Evolutionary conservation across 2,329 filamentous ascomycete species (phyloP).

Genomic region (Mycosphaerella sp.): DNA sequence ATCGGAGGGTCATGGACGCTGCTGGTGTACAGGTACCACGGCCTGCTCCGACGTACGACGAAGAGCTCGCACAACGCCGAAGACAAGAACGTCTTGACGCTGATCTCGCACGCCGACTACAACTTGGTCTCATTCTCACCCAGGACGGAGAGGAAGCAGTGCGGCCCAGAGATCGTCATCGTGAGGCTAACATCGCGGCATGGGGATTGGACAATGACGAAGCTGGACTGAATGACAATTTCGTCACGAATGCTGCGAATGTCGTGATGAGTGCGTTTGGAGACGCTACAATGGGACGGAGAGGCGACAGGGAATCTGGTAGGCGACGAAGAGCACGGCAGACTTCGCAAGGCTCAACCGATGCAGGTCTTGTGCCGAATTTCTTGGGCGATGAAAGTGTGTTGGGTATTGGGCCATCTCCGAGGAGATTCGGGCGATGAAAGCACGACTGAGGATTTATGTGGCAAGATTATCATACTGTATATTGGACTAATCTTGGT

Average conservation of each 20-base stretch:
- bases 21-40: constrained; percentile 12
- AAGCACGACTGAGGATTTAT: not conserved
- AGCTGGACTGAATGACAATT: constrained; percentile 55
- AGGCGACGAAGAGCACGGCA: constrained; percentile 23
- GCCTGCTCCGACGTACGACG: constrained; percentile 29
- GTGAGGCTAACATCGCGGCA: constrained; percentile 31
- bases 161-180: constrained; percentile 25
- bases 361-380: constrained; percentile 29
- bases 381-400: constrained; percentile 35
- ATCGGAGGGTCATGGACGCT: constrained; percentile 28
- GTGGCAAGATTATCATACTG: too few relatives aligned
- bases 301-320: constrained; percentile 30
- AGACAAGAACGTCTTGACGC: constrained; percentile 45
- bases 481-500: too few relatives aligned
- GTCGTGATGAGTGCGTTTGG: constrained; percentile 32
- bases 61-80: constrained; percentile 37
- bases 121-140: constrained; percentile 38
- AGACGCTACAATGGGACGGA: constrained; percentile 29
- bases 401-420: constrained; percentile 22
- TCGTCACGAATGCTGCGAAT: constrained; percentile 35
- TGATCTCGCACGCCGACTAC: constrained; percentile 47
- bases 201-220: constrained; percentile 45
- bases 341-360: constrained; percentile 8
- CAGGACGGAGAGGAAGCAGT: constrained; percentile 18
- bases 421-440: not conserved